Evolutionary conservation across 495 filamentous ascomycete genomes (phyloP).

Genomic region (Talaromyces ruber): DNA sequence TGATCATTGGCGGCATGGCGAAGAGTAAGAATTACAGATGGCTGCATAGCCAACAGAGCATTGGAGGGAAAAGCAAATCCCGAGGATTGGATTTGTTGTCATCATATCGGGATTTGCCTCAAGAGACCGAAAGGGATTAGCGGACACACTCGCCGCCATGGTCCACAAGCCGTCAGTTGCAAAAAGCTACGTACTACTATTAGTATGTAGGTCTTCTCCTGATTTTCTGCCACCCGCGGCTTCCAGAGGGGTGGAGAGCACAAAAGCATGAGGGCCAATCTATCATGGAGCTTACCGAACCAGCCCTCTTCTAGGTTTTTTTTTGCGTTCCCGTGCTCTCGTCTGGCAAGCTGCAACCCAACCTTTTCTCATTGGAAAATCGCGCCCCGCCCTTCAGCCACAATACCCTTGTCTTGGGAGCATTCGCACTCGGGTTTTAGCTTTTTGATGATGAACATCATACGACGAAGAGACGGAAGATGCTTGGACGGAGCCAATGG

Average conservation of each 20-base stretch:
- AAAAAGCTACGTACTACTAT: background rate
- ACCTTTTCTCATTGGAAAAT: background rate
- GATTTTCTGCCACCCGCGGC: background rate
- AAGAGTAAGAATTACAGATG: too few species aligned
- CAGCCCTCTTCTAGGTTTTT: constrained; percentile 1
- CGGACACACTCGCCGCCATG: background rate
- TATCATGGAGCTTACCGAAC: background rate
- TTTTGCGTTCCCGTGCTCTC: background rate
- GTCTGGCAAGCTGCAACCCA: background rate
- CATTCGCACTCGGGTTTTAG: background rate
- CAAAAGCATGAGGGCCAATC: background rate
- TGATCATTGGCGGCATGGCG: background rate
- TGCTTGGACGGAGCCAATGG: background rate
- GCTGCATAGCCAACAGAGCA: background rate
- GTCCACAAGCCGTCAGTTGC: background rate
- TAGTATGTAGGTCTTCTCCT: background rate
- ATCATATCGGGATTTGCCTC: constrained; percentile 3
- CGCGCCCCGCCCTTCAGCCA: background rate
- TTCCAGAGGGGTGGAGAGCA: background rate
- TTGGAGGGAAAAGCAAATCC: constrained; percentile 3
- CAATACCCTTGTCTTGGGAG: background rate
- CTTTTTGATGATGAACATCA: background rate
- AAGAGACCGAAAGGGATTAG: background rate
- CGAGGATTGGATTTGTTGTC: background rate
- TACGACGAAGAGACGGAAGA: background rate